Evolutionary conservation across 805 yeast species (phyloP).

Genomic region (Cyberlindnera maclurae): DNA sequence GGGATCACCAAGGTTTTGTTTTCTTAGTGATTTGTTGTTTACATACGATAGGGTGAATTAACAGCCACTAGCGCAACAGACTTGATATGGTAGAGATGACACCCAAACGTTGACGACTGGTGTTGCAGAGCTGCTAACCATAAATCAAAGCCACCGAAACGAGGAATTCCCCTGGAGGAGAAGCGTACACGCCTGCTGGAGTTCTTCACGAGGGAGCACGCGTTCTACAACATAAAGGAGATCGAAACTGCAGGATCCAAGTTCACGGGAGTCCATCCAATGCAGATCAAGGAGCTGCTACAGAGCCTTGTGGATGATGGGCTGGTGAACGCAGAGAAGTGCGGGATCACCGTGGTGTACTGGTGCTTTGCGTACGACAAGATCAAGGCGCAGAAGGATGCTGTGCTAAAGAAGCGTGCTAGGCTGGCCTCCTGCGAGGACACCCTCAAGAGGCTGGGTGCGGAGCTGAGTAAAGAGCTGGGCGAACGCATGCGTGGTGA

Average conservation of each 20-base stretch:
- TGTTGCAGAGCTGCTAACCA: neutral
- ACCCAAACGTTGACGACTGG: neutral
- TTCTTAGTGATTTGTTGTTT: neutral
- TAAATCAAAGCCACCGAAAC: slow-evolving; percentile 16
- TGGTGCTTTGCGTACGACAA: slow-evolving; percentile 40
- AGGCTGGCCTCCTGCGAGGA: slow-evolving; percentile 7
- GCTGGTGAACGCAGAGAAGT: slow-evolving; percentile 42
- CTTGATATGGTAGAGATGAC: neutral
- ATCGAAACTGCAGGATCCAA: slow-evolving; percentile 39
- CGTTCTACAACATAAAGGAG: slow-evolving; percentile 43
- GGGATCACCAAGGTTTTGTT: neutral
- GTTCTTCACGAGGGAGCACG: slow-evolving; percentile 34
- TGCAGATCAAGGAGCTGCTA: slow-evolving; percentile 46
- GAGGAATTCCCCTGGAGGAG: slow-evolving; percentile 32
- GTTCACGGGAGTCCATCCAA: slow-evolving; percentile 40
- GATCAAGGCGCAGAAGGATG: slow-evolving; percentile 16
- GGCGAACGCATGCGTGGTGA: slow-evolving; percentile 1
- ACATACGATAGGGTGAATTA: neutral
- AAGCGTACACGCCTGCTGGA: slow-evolving; percentile 30
- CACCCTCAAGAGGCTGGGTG: slow-evolving; percentile 7
- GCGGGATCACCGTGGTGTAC: slow-evolving; percentile 46
- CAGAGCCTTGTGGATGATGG: slow-evolving; percentile 43
- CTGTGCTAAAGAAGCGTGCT: slow-evolving; percentile 1
- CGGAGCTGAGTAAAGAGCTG: slow-evolving; percentile 8
- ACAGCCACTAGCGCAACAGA: too few species aligned